A percentile compares a stretch with the other conserved stretches of the same genome.
These are phyloP conservation scores for Chytridiales sp. DNA, from an alignment of 371 early-diverging fungal genomes.

Conservation along the genomic window DNA sequence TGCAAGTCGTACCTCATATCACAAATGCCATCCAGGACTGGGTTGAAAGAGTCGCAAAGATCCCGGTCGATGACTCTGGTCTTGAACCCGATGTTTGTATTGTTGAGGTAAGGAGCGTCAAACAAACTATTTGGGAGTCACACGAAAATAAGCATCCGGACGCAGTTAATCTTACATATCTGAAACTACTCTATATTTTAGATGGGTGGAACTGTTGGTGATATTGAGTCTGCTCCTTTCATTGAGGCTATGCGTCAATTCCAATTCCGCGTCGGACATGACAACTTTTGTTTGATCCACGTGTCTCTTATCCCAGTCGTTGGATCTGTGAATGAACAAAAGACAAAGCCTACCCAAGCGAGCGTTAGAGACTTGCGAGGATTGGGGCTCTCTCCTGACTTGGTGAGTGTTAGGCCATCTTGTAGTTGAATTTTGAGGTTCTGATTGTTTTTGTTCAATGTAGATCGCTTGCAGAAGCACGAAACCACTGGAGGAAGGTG, in stretches of 20 bases:
- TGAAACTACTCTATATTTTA: constrained; percentile 5
- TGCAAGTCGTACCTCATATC: constrained; percentile 98
- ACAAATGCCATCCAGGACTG: constrained; percentile 97
- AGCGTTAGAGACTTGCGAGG: constrained; percentile 94
- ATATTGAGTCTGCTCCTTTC: constrained; percentile 98
- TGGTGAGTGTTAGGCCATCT: constrained; percentile 46
- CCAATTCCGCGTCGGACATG: constrained; percentile 96
- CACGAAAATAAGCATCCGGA: background rate
- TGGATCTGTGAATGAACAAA: constrained; percentile 97
- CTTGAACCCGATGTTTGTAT: constrained; percentile 96
- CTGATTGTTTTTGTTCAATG: constrained; percentile 4
- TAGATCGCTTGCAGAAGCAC: constrained; percentile 93
- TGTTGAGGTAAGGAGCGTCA: constrained; percentile 67
- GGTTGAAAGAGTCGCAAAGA: constrained; percentile 88
- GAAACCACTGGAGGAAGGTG: constrained; percentile 74
- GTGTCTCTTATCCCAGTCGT: constrained; percentile 97
- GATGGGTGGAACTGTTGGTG: constrained; percentile 99
- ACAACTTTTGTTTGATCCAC: constrained; percentile 95
- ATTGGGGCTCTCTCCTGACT: constrained; percentile 94
- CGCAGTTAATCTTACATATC: background rate
- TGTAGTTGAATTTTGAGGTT: background rate
- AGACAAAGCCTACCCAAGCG: constrained; percentile 99
- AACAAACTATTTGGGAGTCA: background rate
- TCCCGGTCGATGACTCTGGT: constrained; percentile 83
- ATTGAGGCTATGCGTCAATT: constrained; percentile 99